A percentile compares a stretch with the other conserved stretches of the same genome.
These are phyloP conservation scores for Acacia confusa DNA, from an alignment of 306 rosid genomes.

Conservation along the genomic window DNA sequence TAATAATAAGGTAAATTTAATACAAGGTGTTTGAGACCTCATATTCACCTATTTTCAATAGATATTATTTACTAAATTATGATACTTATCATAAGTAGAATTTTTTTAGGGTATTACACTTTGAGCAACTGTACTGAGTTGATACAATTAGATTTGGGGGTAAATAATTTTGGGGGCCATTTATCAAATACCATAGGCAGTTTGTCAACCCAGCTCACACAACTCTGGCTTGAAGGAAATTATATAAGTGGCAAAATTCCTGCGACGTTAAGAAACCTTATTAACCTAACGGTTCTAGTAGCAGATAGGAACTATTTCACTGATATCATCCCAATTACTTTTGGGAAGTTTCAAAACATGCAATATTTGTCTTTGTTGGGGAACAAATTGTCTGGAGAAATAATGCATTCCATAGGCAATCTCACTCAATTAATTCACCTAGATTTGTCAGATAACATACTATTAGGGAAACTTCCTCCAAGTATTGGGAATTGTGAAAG, in stretches of 20 bases:
- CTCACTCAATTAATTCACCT: background rate
- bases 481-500: background rate
- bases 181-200: constrained; percentile 43
- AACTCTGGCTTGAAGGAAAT: background rate
- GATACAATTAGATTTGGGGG: accelerated
- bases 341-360: background rate
- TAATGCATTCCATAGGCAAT: background rate
- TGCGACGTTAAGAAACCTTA: background rate
- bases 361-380: background rate
- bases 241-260: background rate
- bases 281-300: accelerated
- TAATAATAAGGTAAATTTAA: too few species aligned
- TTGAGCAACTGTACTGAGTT: background rate
- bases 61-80: too few species aligned
- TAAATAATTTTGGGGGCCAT: background rate
- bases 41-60: too few species aligned
- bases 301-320: background rate
- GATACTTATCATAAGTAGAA: too few species aligned
- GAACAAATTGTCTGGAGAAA: background rate
- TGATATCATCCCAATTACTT: background rate
- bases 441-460: background rate
- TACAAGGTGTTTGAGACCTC: too few species aligned
- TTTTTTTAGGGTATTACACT: too few species aligned
- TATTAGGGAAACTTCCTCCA: background rate
- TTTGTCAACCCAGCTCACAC: background rate